Conservation (phyloP, 495 filamentous ascomycete genomes). For the Neurospora sp. region DNA sequence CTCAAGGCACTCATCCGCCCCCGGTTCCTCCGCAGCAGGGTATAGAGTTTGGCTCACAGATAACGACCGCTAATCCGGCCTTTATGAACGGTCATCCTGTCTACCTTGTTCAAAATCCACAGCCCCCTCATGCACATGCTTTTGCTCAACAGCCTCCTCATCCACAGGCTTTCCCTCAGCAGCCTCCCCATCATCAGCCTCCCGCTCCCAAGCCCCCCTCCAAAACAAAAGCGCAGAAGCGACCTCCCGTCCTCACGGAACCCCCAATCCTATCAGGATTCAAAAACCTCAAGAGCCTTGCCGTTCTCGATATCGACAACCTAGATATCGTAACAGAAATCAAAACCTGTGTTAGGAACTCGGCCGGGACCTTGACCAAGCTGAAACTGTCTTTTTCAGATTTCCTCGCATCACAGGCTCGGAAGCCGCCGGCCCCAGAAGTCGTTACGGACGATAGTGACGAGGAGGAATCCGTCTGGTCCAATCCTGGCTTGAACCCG, state of each 20-base stretch:
- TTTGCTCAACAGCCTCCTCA: constrained; percentile 6
- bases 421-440: constrained; percentile 36
- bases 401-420: constrained; percentile 36
- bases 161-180: constrained; percentile 9
- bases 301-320: constrained; percentile 47
- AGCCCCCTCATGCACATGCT: constrained; percentile 3
- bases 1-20: not conserved
- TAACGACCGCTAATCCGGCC: not conserved
- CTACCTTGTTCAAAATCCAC: not conserved
- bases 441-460: constrained; percentile 34
- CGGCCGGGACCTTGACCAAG: constrained; percentile 37
- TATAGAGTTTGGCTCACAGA: not conserved
- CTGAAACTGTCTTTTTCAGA: constrained; percentile 51
- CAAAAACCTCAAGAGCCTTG: constrained; percentile 40
- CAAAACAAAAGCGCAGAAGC: constrained; percentile 17
- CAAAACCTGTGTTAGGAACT: constrained; percentile 40
- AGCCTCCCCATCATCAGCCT: constrained; percentile 8
- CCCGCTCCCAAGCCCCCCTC: constrained; percentile 13
- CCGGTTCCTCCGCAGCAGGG: not conserved
- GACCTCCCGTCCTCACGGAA: constrained; percentile 10
- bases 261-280: constrained; percentile 48
- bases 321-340: constrained; percentile 47
- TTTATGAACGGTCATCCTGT: not conserved
- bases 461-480: not conserved
- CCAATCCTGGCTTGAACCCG: not conserved